Conservation (phyloP, 192 early-diverging fungal species). For the Funneliformis geosporum region DNA sequence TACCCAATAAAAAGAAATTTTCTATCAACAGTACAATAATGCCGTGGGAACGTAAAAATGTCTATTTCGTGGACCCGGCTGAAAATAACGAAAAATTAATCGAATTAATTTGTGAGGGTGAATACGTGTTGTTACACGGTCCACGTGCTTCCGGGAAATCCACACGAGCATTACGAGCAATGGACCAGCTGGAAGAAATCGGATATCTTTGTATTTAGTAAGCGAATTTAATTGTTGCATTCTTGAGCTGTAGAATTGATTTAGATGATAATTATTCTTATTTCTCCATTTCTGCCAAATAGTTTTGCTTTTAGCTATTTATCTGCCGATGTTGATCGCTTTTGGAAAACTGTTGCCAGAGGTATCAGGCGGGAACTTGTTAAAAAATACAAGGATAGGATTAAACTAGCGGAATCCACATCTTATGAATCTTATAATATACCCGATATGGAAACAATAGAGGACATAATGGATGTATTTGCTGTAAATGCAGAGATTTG, state of each 20-base stretch:
- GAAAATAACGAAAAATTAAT: slow-evolving; percentile 18
- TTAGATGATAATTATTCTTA: not conserved
- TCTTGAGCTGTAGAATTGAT: not conserved
- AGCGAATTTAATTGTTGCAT: slow-evolving; percentile 7
- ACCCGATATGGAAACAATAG: not conserved
- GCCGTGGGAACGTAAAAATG: slow-evolving; percentile 1
- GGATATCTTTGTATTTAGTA: slow-evolving; percentile 31
- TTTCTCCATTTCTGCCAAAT: slow-evolving; percentile 7
- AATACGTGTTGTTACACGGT: slow-evolving; percentile 28
- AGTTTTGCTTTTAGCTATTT: not conserved
- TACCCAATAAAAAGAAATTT: slow-evolving; percentile 13
- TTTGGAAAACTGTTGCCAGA: slow-evolving; percentile 16
- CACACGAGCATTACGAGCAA: slow-evolving; percentile 22
- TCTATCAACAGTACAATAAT: slow-evolving; percentile 5
- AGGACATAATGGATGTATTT: not conserved
- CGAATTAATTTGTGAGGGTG: not conserved
- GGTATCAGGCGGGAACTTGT: slow-evolving; percentile 9
- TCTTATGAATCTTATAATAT: not conserved
- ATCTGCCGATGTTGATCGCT: not conserved
- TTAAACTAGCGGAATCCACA: not conserved
- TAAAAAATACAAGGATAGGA: not conserved
- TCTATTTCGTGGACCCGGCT: slow-evolving; percentile 37
- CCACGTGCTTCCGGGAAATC: slow-evolving; percentile 23
- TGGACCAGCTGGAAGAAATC: slow-evolving; percentile 4
- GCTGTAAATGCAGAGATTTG: no score